phyloP scores from a whole-genome alignment of 1,284 basidiomycete species.

The Rhodotorula sp. region DNA sequence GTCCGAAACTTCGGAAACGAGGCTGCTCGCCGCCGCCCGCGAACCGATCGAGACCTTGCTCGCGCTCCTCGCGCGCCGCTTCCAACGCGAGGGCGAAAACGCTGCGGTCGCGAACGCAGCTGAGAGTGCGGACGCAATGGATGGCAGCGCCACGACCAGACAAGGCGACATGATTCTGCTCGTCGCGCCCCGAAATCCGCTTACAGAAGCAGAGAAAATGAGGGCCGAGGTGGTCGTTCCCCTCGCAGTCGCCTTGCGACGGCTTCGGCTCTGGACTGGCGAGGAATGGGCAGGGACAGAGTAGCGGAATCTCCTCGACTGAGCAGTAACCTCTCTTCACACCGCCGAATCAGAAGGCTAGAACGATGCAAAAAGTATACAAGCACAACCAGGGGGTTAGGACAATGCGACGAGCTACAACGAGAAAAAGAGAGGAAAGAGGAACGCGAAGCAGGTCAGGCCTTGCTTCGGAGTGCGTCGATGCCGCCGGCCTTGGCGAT shows the following conservation, averaged over 20 bases:
- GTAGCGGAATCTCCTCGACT: too few species aligned
- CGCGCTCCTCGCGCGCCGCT: not conserved
- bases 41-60: not conserved
- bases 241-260: not conserved
- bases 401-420: not conserved
- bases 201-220: not conserved
- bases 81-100: too few species aligned
- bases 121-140: not conserved
- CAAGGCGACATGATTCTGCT: not conserved
- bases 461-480: slow-evolving; percentile 16
- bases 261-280: not conserved
- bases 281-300: not conserved
- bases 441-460: not conserved
- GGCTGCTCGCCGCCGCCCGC: not conserved
- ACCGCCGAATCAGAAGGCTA: not conserved
- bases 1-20: too few species aligned
- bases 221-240: not conserved
- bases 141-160: fast-evolving
- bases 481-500: slow-evolving; percentile 39
- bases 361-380: not conserved
- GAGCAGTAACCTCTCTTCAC: not conserved
- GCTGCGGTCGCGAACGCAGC: not conserved
- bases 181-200: not conserved
- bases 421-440: not conserved
- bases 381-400: not conserved